Percentiles rank a stretch among this genome's conserved stretches.
phyloP scores from a whole-genome alignment of 768 basidiomycete genomes.

The Xerocomellus dryophilus region DNA sequence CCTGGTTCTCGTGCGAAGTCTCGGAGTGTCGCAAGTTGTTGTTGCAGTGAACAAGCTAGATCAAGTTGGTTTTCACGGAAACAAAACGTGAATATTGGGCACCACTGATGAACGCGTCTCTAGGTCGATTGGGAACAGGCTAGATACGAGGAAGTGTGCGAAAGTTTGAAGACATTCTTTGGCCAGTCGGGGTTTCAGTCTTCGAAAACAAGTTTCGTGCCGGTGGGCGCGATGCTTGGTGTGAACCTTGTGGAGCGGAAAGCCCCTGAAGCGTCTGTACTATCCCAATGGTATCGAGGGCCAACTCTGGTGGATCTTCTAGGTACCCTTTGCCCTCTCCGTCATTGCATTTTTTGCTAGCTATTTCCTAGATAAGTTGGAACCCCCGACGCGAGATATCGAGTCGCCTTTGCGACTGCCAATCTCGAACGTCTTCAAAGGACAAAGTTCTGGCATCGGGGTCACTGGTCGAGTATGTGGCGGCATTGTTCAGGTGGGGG shows the following conservation, averaged over 20 bases:
- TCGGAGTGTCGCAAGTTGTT: constrained; percentile 88
- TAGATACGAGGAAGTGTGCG: constrained; percentile 84
- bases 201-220: constrained; percentile 78
- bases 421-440: constrained; percentile 93
- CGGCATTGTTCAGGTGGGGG: constrained; percentile 91
- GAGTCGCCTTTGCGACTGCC: constrained; percentile 79
- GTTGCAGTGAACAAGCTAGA: constrained; percentile 96
- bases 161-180: constrained; percentile 73
- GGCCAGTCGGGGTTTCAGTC: constrained; percentile 82
- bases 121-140: constrained; percentile 85
- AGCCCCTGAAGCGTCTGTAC: constrained; percentile 41
- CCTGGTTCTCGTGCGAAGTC: constrained; percentile 82
- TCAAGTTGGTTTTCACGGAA: constrained; percentile 48
- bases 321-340: constrained; percentile 45
- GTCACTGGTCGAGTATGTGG: constrained; percentile 82
- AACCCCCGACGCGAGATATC: constrained; percentile 78
- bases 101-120: constrained; percentile 1
- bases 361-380: constrained; percentile 62
- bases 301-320: constrained; percentile 81
- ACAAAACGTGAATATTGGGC: background rate
- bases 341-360: background rate
- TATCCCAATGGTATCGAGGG: constrained; percentile 80
- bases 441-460: constrained; percentile 71
- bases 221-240: constrained; percentile 87
- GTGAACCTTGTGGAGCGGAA: constrained; percentile 68